Conservation (phyloP, 768 basidiomycete genomes). For the Tremella fuciformis region DNA sequence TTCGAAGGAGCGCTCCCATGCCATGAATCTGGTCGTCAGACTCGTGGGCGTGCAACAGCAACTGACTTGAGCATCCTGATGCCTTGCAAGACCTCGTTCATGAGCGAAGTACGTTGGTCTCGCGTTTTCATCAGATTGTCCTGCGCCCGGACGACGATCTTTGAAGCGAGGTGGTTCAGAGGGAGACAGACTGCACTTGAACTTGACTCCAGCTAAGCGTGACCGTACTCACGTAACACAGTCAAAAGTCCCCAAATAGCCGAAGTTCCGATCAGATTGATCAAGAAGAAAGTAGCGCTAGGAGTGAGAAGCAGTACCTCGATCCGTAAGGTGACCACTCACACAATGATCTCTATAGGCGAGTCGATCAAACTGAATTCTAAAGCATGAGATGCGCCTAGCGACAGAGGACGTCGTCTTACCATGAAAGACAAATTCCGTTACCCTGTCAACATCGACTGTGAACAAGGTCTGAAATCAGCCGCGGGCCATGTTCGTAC, state of each 20-base stretch:
- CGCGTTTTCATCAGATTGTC: slow-evolving; percentile 87
- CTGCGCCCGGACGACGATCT: slow-evolving; percentile 71
- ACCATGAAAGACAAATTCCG: slow-evolving; percentile 62
- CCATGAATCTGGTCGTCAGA: slow-evolving; percentile 69
- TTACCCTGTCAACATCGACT: slow-evolving; percentile 84
- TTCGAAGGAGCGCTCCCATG: slow-evolving; percentile 89
- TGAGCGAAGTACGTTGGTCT: slow-evolving; percentile 82
- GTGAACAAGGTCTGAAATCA: slow-evolving; percentile 73
- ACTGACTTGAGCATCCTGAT: slow-evolving; percentile 81
- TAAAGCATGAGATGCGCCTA: slow-evolving; percentile 13
- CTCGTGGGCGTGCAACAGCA: neutral
- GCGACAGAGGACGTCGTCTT: slow-evolving; percentile 10
- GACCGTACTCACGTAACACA: slow-evolving; percentile 57
- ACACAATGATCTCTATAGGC: slow-evolving; percentile 59
- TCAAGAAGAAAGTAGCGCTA: slow-evolving; percentile 68
- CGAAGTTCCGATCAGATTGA: slow-evolving; percentile 66
- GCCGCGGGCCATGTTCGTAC: neutral
- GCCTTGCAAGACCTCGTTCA: slow-evolving; percentile 86
- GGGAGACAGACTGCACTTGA: slow-evolving; percentile 58
- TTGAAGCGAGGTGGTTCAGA: slow-evolving; percentile 79
- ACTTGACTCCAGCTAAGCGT: neutral
- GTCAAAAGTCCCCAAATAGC: slow-evolving; percentile 63
- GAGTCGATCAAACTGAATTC: slow-evolving; percentile 40
- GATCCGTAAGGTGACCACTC: neutral
- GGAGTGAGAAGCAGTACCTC: neutral